A percentile compares a stretch with the other conserved stretches of the same genome.
These are phyloP conservation scores for Irpex sp. DNA, from an alignment of 1,284 basidiomycete genomes.

Conservation along the genomic window DNA sequence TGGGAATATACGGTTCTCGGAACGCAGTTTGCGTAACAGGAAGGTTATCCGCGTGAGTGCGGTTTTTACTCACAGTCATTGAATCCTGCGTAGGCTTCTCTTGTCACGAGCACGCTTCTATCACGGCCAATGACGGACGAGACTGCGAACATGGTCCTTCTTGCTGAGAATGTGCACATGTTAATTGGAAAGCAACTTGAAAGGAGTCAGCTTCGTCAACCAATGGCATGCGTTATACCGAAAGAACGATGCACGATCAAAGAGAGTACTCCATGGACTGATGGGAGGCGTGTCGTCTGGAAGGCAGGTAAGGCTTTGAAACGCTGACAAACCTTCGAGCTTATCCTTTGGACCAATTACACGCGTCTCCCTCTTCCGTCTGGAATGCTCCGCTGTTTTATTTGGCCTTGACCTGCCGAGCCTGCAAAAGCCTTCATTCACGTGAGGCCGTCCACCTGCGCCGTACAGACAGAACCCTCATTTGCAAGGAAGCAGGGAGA, in stretches of 20 bases:
- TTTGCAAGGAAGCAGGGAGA: not conserved
- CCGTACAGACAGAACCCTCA: not conserved
- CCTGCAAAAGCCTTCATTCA: not conserved
- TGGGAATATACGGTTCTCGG: not conserved
- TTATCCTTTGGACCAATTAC: not conserved
- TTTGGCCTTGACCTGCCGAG: not conserved
- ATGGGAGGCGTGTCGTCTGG: not conserved
- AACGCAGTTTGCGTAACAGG: not conserved
- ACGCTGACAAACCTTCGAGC: constrained; percentile 1
- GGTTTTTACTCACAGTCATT: not conserved
- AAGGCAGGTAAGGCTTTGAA: not conserved
- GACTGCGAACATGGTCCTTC: not conserved
- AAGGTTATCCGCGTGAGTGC: not conserved
- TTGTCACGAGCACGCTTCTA: not conserved
- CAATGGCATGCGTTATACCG: not conserved
- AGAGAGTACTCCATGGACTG: not conserved
- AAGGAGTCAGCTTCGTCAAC: not conserved
- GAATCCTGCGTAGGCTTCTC: not conserved
- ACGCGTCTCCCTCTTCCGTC: not conserved
- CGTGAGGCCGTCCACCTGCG: not conserved
- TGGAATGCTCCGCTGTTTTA: not conserved
- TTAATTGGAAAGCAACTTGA: not conserved
- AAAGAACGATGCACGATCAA: not conserved
- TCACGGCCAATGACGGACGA: not conserved
- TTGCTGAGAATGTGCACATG: not conserved